These are phyloP conservation scores for Rhodamnia argentea DNA, from an alignment of 345 rosid genomes.

Conservation along the genomic window DNA sequence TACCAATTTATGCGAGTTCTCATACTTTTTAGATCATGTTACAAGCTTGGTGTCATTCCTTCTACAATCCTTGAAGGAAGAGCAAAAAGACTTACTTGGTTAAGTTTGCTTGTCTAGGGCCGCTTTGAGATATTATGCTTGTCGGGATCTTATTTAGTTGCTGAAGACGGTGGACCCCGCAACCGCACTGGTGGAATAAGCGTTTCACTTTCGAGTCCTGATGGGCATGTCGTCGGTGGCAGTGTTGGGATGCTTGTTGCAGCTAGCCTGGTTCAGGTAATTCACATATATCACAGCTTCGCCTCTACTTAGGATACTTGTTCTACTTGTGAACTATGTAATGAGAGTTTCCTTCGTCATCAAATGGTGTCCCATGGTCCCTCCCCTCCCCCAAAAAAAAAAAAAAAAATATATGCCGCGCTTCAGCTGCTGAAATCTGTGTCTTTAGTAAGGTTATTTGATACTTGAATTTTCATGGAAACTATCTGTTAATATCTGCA, in stretches of 20 bases:
- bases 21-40: neutral
- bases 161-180: conserved; percentile 78
- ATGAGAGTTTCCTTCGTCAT: neutral
- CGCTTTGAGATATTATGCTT: conserved; percentile 86
- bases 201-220: conserved; percentile 85
- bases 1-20: neutral
- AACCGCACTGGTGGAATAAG: conserved; percentile 85
- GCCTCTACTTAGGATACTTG: neutral
- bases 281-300: neutral
- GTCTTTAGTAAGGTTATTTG: neutral
- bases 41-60: neutral
- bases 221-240: conserved; percentile 91
- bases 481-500: neutral
- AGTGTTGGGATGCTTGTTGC: conserved; percentile 76
- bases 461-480: neutral
- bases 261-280: conserved; percentile 78
- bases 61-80: neutral
- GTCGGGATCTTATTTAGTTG: conserved; percentile 86
- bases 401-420: neutral
- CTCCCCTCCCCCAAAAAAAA: too few relatives aligned
- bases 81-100: conserved; percentile 13
- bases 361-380: neutral
- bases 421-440: neutral
- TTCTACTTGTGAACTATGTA: neutral
- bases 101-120: conserved; percentile 47